Evolutionary conservation across 2,329 filamentous ascomycete species (phyloP).

Genomic region (Fragosphaeria purpurea): DNA sequence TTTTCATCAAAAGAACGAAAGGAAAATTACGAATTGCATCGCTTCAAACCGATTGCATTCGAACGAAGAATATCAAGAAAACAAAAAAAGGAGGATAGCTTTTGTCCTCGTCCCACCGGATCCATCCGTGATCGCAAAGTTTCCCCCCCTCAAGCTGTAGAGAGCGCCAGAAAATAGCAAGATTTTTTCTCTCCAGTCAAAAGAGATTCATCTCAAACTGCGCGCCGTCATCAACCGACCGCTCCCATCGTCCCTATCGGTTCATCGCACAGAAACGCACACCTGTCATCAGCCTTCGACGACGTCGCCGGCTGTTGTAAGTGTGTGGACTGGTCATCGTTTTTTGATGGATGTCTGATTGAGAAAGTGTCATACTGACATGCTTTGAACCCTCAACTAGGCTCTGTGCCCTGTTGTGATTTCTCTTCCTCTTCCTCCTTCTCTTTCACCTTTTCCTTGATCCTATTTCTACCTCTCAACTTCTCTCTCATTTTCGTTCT

Average conservation of each 20-base stretch:
- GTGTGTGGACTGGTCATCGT: conserved; percentile 12
- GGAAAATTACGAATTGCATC: conserved; percentile 4
- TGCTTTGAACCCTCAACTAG: conserved; percentile 11
- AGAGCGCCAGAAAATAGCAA: too few species aligned
- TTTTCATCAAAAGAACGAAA: neutral
- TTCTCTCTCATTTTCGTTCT: neutral
- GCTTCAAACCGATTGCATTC: conserved; percentile 8
- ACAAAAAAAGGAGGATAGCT: conserved; percentile 5
- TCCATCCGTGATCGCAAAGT: neutral
- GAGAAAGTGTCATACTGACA: conserved; percentile 12
- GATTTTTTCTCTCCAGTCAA: too few species aligned
- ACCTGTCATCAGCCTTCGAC: conserved; percentile 14
- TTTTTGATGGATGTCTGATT: conserved; percentile 13
- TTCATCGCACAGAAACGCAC: conserved; percentile 8
- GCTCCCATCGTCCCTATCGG: conserved; percentile 5
- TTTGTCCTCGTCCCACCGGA: conserved; percentile 2
- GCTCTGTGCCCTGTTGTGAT: conserved; percentile 8
- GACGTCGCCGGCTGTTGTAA: conserved; percentile 15
- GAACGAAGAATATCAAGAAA: neutral
- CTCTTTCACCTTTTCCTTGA: neutral
- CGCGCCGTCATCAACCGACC: conserved; percentile 1
- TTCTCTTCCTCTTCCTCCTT: neutral
- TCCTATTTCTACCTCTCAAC: neutral
- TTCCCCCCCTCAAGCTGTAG: neutral
- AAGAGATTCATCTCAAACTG: too few species aligned